phyloP scores from a whole-genome alignment of 768 basidiomycete species.

The Pleurotus pulmonarius region DNA sequence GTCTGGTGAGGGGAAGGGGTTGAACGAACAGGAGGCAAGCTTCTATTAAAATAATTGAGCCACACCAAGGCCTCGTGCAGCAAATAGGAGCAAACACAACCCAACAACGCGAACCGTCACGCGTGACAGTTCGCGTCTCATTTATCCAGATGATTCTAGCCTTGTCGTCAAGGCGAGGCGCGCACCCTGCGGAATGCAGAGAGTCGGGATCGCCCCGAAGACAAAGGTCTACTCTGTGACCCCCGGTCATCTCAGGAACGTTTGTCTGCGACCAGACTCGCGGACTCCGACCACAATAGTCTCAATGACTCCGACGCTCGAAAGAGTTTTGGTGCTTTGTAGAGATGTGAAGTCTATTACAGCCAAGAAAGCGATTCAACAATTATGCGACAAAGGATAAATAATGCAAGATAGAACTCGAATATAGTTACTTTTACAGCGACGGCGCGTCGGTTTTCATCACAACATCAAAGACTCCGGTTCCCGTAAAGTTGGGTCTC shows the following conservation, averaged over 20 bases:
- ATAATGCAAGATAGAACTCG: neutral
- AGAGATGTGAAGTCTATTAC: neutral
- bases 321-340: neutral
- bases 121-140: constrained; percentile 5
- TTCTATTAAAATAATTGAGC: neutral
- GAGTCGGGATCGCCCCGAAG: no score
- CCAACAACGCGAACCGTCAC: constrained; percentile 5
- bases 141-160: constrained; percentile 5
- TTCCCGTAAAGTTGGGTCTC: constrained; percentile 85
- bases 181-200: no score
- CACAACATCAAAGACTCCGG: constrained; percentile 89
- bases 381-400: neutral
- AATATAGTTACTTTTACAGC: neutral
- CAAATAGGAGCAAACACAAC: neutral
- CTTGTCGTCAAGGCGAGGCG: neutral
- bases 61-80: constrained; percentile 2
- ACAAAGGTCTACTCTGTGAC: no score
- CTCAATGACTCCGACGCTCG: no score
- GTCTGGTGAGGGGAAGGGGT: neutral
- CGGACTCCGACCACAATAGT: no score
- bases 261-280: no score
- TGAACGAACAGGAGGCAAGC: neutral
- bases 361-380: neutral
- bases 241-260: no score
- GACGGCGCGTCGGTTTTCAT: constrained; percentile 37